Conservation (phyloP, 148 eudicot species). For the Persicaria tinctoria region DNA sequence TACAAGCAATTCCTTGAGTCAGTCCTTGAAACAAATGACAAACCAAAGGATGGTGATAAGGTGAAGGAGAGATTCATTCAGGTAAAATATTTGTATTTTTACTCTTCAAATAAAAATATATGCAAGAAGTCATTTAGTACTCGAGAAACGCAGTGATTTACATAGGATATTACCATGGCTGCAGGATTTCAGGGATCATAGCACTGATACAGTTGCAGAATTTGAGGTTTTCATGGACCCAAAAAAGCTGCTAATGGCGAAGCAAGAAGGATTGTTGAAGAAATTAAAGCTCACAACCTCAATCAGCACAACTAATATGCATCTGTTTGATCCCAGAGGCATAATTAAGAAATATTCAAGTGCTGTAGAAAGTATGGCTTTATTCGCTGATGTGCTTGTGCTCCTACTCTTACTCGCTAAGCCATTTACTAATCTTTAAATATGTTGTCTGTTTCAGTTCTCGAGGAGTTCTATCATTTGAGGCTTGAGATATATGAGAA, state of each 20-base stretch:
- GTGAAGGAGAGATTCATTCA: conserved; percentile 12
- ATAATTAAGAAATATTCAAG: conserved; percentile 73
- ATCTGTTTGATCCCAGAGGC: conserved; percentile 72
- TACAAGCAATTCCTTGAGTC: conserved; percentile 73
- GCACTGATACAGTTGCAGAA: conserved; percentile 36
- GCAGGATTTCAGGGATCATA: conserved; percentile 49
- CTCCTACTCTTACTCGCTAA: neutral
- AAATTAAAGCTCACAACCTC: conserved; percentile 75
- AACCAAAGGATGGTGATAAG: conserved; percentile 36
- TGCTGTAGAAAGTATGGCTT: conserved; percentile 72
- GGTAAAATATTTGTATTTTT: neutral
- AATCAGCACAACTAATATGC: conserved; percentile 91
- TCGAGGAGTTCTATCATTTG: conserved; percentile 58
- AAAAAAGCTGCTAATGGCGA: conserved; percentile 43
- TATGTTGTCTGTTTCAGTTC: conserved; percentile 46
- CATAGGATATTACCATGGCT: conserved; percentile 6
- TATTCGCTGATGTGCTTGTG: neutral
- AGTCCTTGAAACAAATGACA: conserved; percentile 35
- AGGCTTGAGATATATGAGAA: conserved; percentile 62
- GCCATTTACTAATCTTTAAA: neutral
- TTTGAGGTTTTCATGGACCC: conserved; percentile 41
- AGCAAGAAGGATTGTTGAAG: conserved; percentile 83
- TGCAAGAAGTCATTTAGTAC: too few relatives aligned
- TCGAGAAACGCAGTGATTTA: too few relatives aligned
- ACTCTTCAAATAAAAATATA: neutral